A percentile compares a stretch with the other conserved stretches of the same genome.
These are phyloP conservation scores for Colletotrichum sp. DNA, from an alignment of 2,329 filamentous ascomycete species.

Conservation along the genomic window DNA sequence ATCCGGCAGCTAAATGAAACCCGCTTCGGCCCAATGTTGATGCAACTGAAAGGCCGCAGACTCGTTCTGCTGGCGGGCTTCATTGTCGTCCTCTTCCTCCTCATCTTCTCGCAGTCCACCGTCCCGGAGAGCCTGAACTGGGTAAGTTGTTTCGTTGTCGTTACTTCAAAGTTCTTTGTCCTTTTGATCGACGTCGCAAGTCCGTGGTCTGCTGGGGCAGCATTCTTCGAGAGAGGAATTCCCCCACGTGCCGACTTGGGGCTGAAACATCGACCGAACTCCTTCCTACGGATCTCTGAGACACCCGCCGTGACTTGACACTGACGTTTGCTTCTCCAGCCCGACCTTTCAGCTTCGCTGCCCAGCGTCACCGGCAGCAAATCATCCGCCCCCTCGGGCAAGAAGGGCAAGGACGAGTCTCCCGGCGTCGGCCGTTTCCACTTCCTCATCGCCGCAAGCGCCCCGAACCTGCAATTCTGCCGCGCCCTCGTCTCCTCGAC, in stretches of 20 bases:
- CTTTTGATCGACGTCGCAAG: neutral
- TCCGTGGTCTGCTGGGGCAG: neutral
- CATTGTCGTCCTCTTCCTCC: neutral
- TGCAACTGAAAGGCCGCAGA: constrained; percentile 20
- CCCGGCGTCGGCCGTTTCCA: constrained; percentile 31
- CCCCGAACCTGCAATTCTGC: constrained; percentile 40
- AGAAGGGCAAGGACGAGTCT: neutral
- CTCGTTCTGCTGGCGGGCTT: constrained; percentile 14
- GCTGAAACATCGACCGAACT: constrained; percentile 16
- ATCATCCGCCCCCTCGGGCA: neutral
- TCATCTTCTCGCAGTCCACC: constrained; percentile 19
- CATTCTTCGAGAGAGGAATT: neutral
- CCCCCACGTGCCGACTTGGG: constrained; percentile 2
- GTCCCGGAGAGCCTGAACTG: constrained; percentile 15
- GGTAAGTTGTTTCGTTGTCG: constrained; percentile 12
- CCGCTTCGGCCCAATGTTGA: constrained; percentile 13
- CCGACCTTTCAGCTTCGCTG: constrained; percentile 18
- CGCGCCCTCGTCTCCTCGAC: constrained; percentile 42
- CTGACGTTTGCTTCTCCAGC: constrained; percentile 15
- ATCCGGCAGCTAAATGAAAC: constrained; percentile 17
- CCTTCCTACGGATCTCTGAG: neutral
- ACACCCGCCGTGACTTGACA: neutral
- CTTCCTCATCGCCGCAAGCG: constrained; percentile 42
- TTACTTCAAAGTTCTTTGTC: neutral
- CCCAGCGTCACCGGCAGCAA: constrained; percentile 10